Base-by-base conservation (phyloP, 345 rosid species). In the Dipteronia dyeriana region DNA sequence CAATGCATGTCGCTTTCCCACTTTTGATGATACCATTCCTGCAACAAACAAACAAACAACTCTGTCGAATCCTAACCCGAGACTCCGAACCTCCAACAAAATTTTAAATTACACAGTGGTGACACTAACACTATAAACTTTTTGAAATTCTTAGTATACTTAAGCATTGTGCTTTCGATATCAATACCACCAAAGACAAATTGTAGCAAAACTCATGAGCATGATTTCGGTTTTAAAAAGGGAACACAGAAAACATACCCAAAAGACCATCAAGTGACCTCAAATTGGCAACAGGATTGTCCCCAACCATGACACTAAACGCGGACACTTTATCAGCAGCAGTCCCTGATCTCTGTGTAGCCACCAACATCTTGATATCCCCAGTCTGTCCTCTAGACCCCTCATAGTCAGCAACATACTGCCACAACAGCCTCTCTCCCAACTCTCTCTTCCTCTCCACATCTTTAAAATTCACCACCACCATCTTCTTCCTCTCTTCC, bases 21-120 rank as follows among this genome's bases (percentile, higher is more conserved):
- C 98, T 79, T 94, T 96, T 54, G 98, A 91, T 31, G 95, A 90
- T 66, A 94, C 93, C 94, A 94, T 87, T 80, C 98, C 99, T 95
- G 76, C 88, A 87, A 80, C 47, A 68, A 54, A 70, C 53, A 72
- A 16, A 66, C 59, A 62, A 16, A 70, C 59, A 62, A 20, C 34
- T 65, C 59, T 68, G 74, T 54, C 71, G 69, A 20, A 74, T 60
- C 71, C 51, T 59, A 81, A 29, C 26, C 57, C 62, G 38, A 68
- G 31, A 11, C 7, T 51, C 56, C 22, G 5, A 59, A 53, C 53
- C 10, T 3, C 49, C 26, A 41, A 60, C 23, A 60, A 41, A 6
- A 10, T 62, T 25, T 62, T n/a, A 71, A 63, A 74, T 17, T 4
- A 74, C 10, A 16, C 12, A 38, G 39, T 7, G 19, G 53, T 34